Evolutionary conservation across 2,329 filamentous ascomycete species (phyloP), one percentile per base, ranked within the genome.

Genomic region (Aspergillus brasiliensis): DNA sequence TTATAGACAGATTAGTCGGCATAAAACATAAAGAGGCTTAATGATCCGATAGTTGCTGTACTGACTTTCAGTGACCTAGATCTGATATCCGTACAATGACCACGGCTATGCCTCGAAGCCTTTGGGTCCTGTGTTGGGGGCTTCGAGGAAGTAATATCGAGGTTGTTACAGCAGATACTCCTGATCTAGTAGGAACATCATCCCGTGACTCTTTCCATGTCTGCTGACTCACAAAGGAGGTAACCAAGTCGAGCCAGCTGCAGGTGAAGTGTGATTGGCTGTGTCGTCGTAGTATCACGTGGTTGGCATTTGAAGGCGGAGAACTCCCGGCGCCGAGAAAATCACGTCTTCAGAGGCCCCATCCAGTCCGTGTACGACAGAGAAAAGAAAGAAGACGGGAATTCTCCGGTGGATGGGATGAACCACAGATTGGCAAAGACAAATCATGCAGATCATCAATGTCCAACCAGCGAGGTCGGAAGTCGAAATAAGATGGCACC

Each of bases 401-500:
- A 34, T 34, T 34, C 31, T 15, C 31, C 31, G 31, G 31, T 34
- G 31, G 31, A 34, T 31, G n/a, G n/a, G n/a, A n/a, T 2, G 31
- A 34, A 34, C 31, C 31, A 34, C 7, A 6, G 7, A 25, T 6
- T n/a, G n/a, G 25, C 4, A 34, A 34, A 54, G 51, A 40, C 23
- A 17, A 10, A 8, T 25, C 19, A 17, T 42, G 38, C 27, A 46
- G 42, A 51, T 53, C 34, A 48, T 19, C 11, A 13, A 3, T 15
- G 19, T 21, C 44, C 21, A 25, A 25, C 13, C 46, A 48, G 46
- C 46, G 49, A 52, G 49, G 34, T 52, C 49, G 49, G 49, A 19
- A 21, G 58, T 57, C 48, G 5, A 46, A 60, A 48, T 60, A 56
- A 56, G 47, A 28, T 58, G 57, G 52, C 46, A 40, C 51, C 61